Evolutionary conservation across 2,329 filamentous ascomycete genomes (phyloP).

Genomic region (Pseudocercospora cruenta): DNA sequence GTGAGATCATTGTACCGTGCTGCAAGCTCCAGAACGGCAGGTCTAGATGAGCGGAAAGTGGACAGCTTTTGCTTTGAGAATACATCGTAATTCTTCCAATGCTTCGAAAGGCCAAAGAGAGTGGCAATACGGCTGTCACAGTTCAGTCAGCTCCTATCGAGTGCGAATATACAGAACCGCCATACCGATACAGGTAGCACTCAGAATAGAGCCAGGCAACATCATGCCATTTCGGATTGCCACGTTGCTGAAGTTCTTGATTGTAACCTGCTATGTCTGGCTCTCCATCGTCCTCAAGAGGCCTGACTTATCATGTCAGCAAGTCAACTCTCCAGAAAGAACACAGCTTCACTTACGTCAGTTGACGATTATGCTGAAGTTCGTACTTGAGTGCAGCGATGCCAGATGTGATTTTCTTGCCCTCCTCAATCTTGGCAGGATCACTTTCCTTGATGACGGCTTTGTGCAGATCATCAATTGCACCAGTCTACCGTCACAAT

Average conservation of each 20-base stretch:
- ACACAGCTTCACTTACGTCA: conserved; percentile 63
- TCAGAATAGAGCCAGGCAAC: conserved; percentile 89
- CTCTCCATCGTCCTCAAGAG: conserved; percentile 75
- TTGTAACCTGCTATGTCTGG: conserved; percentile 82
- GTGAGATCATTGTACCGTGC: conserved; percentile 76
- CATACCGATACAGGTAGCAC: conserved; percentile 86
- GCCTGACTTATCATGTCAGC: conserved; percentile 51
- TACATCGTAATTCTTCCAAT: conserved; percentile 90
- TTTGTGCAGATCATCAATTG: conserved; percentile 92
- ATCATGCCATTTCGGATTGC: conserved; percentile 77
- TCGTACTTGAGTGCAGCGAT: conserved; percentile 90
- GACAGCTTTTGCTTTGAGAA: conserved; percentile 88
- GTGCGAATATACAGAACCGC: conserved; percentile 76
- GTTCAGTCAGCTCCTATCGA: conserved; percentile 76
- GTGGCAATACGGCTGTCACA: conserved; percentile 83
- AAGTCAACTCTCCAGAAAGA: background rate
- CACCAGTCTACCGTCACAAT: conserved; percentile 67
- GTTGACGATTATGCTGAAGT: conserved; percentile 80
- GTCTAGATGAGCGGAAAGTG: conserved; percentile 88
- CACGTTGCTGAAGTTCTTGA: conserved; percentile 75
- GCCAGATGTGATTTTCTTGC: conserved; percentile 80
- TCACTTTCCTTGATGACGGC: conserved; percentile 64
- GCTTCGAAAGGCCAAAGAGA: conserved; percentile 72
- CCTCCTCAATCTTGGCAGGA: conserved; percentile 71
- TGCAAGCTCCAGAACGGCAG: conserved; percentile 81